Base-by-base conservation (phyloP, 768 basidiomycete species). In the Mycena vitilis region DNA sequence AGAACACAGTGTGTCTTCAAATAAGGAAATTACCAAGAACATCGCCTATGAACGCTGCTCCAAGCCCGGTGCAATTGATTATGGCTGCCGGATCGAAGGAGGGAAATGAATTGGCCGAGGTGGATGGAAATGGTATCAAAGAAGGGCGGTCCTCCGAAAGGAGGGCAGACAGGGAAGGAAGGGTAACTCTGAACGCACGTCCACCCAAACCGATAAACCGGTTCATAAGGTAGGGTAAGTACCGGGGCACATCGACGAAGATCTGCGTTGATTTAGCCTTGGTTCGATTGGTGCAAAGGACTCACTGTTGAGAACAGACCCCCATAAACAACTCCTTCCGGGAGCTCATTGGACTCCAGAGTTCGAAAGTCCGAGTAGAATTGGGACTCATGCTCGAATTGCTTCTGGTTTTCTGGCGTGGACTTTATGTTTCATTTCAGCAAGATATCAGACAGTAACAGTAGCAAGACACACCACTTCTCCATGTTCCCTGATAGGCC, bases 11-110 rank as follows among this genome's bases (percentile, higher is more conserved):
- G n/a, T 62, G 22, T 4, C 10, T 22, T 49, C 1, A 11, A 22
- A 10, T 16, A 9, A 22, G 30, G 0, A 22, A 5, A 76, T 77
- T 76, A 75, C 91, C 91, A 66, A 88, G 83, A 5, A 91, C 86
- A 18, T 89, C 90, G 12, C 85, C 78, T 49, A 91, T 81, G 6
- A 83, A 84, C 48, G 79, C 79, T 4, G 89, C 84, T 10, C 88
- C 87, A 44, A 72, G 47, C 1, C 67, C 71, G 5, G 64, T 69
- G 57, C 63, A 72, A 44, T 68, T 69, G n/a, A 72, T 55, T 15
- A 72, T 13, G 7, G 71, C 71, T 2, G 52, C 65, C 25, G 69
- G 69, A 9, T 51, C n/a, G 12, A 63, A 36, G 5, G 65, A 45
- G 11, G 69, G 69, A 6, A 47, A 40, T 1, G 30, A 11, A 25